phyloP scores from a whole-genome alignment of 2,329 filamentous ascomycete species.

The Ascosphaera aggregata region DNA sequence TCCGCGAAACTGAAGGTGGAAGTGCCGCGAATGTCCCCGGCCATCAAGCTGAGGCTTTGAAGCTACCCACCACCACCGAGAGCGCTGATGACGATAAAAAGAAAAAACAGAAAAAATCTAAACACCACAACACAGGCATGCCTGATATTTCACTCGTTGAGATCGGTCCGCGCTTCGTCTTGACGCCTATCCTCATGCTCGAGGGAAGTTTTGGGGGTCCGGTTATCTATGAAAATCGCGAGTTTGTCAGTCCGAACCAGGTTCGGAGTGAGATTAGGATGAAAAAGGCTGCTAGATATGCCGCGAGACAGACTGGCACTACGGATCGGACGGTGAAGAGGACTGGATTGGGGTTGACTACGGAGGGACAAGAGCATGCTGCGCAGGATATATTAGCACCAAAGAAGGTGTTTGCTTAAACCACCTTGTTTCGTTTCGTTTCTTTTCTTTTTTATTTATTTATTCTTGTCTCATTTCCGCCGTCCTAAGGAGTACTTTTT shows the following conservation, averaged over 20 bases:
- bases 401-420: slow-evolving; percentile 50
- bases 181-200: slow-evolving; percentile 86
- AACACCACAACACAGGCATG: slow-evolving; percentile 27
- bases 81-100: slow-evolving; percentile 19
- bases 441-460: too few relatives aligned
- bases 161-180: slow-evolving; percentile 78
- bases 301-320: slow-evolving; percentile 48
- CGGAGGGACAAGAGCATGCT: slow-evolving; percentile 37
- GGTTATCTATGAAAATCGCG: slow-evolving; percentile 94
- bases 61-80: slow-evolving; percentile 17
- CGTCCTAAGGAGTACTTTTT: too few relatives aligned
- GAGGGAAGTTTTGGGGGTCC: slow-evolving; percentile 90
- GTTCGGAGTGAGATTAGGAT: slow-evolving; percentile 59
- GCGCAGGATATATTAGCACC: slow-evolving; percentile 52
- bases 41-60: slow-evolving; percentile 17
- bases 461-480: too few relatives aligned
- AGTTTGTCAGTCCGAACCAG: slow-evolving; percentile 93
- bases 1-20: slow-evolving; percentile 54
- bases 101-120: slow-evolving; percentile 14
- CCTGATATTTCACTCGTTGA: slow-evolving; percentile 70
- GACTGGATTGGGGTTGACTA: slow-evolving; percentile 52
- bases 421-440: too few relatives aligned
- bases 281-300: slow-evolving; percentile 56
- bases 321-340: slow-evolving; percentile 52
- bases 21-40: slow-evolving; percentile 23